phyloP scores from a whole-genome alignment of 208 protist genomes.

The Phytomonas sp. region DNA sequence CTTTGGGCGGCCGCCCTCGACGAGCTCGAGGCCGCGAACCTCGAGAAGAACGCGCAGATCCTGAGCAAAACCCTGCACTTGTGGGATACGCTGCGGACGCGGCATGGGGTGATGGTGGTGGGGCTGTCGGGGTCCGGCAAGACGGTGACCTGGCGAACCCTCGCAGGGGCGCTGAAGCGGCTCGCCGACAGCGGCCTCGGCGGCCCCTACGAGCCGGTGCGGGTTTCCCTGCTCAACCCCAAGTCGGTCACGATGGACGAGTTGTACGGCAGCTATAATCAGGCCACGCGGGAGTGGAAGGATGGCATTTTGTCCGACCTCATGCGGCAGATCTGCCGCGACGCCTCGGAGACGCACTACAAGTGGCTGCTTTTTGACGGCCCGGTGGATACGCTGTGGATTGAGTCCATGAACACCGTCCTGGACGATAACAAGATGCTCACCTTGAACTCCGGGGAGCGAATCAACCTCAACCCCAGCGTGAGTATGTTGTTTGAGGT shows the following conservation, averaged over 20 bases:
- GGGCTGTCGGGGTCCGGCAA: conserved; percentile 94
- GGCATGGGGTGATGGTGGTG: conserved; percentile 98
- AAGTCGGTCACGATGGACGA: conserved; percentile 96
- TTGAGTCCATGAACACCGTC: conserved; percentile 99
- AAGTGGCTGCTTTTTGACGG: conserved; percentile 98
- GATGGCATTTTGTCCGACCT: conserved; percentile 95
- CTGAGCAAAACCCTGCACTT: conserved; percentile 93
- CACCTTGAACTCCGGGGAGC: conserved; percentile 97
- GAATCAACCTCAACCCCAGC: conserved; percentile 94
- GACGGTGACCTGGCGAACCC: conserved; percentile 91
- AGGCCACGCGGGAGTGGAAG: conserved; percentile 96
- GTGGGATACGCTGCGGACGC: conserved; percentile 93
- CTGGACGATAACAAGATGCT: conserved; percentile 99
- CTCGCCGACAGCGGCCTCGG: conserved; percentile 79
- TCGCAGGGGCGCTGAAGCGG: conserved; percentile 71
- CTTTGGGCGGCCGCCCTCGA: conserved; percentile 80
- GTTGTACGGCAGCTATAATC: conserved; percentile 96
- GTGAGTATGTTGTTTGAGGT: conserved; percentile 98
- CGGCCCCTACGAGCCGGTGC: conserved; percentile 79
- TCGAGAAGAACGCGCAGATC: conserved; percentile 80
- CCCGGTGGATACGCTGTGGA: conserved; percentile 98
- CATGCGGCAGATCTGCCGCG: conserved; percentile 90
- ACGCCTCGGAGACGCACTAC: conserved; percentile 87
- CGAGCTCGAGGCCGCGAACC: conserved; percentile 57
- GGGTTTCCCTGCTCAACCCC: conserved; percentile 93